A percentile compares a stretch with the other conserved stretches of the same genome.
Conservation (phyloP, 495 filamentous ascomycete genomes). For the Hypoxylon trugodes region DNA sequence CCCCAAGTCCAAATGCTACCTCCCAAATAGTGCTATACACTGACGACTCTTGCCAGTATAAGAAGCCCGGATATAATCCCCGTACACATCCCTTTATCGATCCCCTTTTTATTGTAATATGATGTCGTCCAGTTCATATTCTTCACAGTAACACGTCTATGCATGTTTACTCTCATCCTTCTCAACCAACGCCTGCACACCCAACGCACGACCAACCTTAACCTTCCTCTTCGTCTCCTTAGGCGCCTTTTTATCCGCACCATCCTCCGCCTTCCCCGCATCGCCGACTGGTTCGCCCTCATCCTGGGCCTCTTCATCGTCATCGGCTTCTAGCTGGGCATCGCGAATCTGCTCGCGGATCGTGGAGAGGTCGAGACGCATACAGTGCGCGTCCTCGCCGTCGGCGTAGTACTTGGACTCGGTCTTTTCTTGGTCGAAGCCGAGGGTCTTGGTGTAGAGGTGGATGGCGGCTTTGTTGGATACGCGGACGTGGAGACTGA, state of each 20-base stretch:
- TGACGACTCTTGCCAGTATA: too few species aligned
- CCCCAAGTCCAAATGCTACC: slow-evolving; percentile 8
- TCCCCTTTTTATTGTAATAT: too few species aligned
- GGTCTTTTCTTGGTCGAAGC: slow-evolving; percentile 88
- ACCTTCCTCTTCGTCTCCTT: slow-evolving; percentile 63
- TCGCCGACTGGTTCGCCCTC: slow-evolving; percentile 58
- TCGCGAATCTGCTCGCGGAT: slow-evolving; percentile 62
- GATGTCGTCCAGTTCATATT: too few species aligned
- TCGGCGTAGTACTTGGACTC: slow-evolving; percentile 98
- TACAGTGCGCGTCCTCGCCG: slow-evolving; percentile 94
- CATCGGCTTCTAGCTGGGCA: slow-evolving; percentile 45
- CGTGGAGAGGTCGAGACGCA: slow-evolving; percentile 82
- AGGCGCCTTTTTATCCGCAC: slow-evolving; percentile 48
- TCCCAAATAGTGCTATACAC: not conserved
- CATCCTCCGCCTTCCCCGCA: slow-evolving; percentile 49
- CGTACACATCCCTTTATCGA: too few species aligned
- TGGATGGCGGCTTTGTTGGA: slow-evolving; percentile 90
- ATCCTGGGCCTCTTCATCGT: slow-evolving; percentile 48
- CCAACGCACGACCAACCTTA: slow-evolving; percentile 80
- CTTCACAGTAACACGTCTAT: slow-evolving; percentile 8
- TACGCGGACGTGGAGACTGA: slow-evolving; percentile 93
- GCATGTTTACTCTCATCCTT: slow-evolving; percentile 69
- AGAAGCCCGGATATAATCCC: too few species aligned
- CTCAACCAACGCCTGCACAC: slow-evolving; percentile 87
- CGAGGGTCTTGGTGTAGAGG: slow-evolving; percentile 91